Evolutionary conservation across 306 rosid species (phyloP).

Genomic region (Herpetospermum pedunculosum): DNA sequence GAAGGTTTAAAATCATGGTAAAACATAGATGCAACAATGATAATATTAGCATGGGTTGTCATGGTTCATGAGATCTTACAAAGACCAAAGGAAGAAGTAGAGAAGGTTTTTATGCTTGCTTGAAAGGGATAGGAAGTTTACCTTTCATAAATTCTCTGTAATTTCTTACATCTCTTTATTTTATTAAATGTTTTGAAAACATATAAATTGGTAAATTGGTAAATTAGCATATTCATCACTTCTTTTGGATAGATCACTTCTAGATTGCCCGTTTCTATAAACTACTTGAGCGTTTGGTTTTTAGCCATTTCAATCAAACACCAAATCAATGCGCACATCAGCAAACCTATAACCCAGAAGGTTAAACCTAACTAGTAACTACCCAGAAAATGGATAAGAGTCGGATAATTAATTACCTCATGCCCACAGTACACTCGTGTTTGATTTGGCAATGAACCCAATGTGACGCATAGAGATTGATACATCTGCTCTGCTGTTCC

Average conservation of each 20-base stretch:
- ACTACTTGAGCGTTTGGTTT: not conserved
- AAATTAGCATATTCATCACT: not conserved
- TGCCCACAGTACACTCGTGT: conserved; percentile 85
- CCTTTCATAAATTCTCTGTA: too few relatives aligned
- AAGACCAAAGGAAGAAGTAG: not conserved
- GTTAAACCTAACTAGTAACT: not conserved
- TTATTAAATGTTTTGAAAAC: not conserved
- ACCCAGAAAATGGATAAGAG: not conserved
- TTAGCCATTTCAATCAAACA: not conserved
- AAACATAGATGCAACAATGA: not conserved
- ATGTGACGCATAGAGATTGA: conserved; percentile 59
- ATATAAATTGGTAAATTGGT: not conserved
- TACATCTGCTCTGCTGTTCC: conserved; percentile 97
- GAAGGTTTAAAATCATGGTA: not conserved
- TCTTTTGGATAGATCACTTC: not conserved
- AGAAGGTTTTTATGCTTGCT: not conserved
- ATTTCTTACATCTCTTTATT: not conserved
- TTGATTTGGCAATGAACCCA: conserved; percentile 74
- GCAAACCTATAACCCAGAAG: not conserved
- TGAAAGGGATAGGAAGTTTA: not conserved
- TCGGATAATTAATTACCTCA: conserved; percentile 45
- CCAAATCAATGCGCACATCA: not conserved
- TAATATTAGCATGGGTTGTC: not conserved
- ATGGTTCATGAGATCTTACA: not conserved
- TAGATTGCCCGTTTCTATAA: not conserved